Evolutionary conservation across 768 basidiomycete genomes (phyloP), one percentile per base, ranked within the genome.

Genomic region (Panaeolus cyanescens): DNA sequence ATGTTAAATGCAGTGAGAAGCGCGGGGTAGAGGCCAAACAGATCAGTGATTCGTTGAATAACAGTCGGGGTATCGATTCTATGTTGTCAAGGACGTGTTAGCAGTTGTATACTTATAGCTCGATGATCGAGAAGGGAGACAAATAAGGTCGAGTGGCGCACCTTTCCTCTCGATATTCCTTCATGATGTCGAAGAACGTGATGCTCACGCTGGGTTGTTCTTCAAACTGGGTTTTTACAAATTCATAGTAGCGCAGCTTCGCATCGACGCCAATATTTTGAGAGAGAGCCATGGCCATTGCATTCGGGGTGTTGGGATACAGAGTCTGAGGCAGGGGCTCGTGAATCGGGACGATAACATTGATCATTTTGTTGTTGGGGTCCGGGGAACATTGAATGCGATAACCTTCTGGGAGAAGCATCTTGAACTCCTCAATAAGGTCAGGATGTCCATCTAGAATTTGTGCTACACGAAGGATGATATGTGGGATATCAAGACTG

Each of bases 391-490:
- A 50, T 50, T 50, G 22, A 15, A 50, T 50, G 25, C 45, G 8
- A 50, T 50, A 50, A n/a, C 45, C 45, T 50, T 50, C 45, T 12
- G 45, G 45, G 13, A 50, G 45, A 10, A 50, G 25, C 45, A 50
- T 50, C 45, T 50, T 50, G 25, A 50, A 50, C 25, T 50, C 45
- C 30, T 50, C 45, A 50, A 50, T 50, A 15, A 50, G 45, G 45
- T 50, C 45, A 30, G 45, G 45, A 50, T 50, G 45, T 50, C 45
- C 45, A 50, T 50, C 45, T 22, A 50, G 45, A 12, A 28, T 9
- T 50, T 50, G 45, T 50, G 45, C 45, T 12, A 50, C 45, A 50
- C 45, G 45, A 50, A 50, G 45, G 45, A 50, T 28, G 45, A 50
- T 50, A 15, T 50, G 45, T 50, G 45, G 25, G 45, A 50, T 50